Evolutionary conservation across 2,329 filamentous ascomycete genomes (phyloP), one percentile per base, ranked within the genome.

Genomic region (Plenodomus lindquistii): DNA sequence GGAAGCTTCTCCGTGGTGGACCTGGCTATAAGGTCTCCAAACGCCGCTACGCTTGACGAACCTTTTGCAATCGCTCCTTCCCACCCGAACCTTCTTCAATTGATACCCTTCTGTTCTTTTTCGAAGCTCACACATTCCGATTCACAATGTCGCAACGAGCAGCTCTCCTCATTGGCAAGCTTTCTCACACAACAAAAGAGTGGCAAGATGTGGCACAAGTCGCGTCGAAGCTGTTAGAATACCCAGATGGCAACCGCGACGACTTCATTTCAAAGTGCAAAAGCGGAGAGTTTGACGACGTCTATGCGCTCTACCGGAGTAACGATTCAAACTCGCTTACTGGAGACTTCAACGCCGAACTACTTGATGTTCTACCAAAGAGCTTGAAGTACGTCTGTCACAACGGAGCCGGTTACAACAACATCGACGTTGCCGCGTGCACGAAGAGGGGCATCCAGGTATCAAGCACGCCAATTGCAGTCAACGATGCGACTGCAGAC

Each of bases 401-500:
- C 55, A 77, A 77, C 42, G 75, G 82, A 15, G 82, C 82, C 1
- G 82, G 82, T 3, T 85, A 85, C 66, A 82, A 85, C 62, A 83
- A 83, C 57, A 78, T 85, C 40, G 81, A 85, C 48, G 72, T 84
- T 13, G 65, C 73, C 1, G 79, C 77, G 18, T 84, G 81, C 64
- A 79, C 78, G 20, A 65, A 75, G 53, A 74, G 57, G 55, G 71
- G 71, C 2, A 78, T 79, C 20, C 57, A 63, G 1, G 71, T 78
- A n/a, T 75, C 75, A 54, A 70, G 76, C 52, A 78, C 76, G 2
- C 77, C 77, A 0, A 73, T 76, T 27, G 77, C 76, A 1, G 76
- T 79, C 20, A 77, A 81, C 37, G 77, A 81, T 46, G 75, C 79
- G 4, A 82, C 79, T 13, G 79, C 76, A 6, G 75, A 78, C 27